Evolutionary conservation across 495 filamentous ascomycete genomes (phyloP), one percentile per base, ranked within the genome.

Genomic region (Viridothelium virens): DNA sequence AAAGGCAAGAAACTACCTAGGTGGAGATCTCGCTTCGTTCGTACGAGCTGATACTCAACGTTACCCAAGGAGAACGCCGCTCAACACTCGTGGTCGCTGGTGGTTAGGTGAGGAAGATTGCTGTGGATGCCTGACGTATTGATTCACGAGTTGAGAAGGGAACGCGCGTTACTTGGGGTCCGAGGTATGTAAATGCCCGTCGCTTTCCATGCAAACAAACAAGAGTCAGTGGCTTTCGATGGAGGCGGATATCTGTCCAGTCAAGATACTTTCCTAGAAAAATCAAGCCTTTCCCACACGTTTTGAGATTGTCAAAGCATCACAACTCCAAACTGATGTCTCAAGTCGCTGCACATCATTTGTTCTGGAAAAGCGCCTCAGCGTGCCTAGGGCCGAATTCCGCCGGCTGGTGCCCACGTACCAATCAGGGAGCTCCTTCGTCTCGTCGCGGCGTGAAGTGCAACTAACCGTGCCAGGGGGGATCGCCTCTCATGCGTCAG

Each of bases 151-250:
- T 34, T 33, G 53, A 59, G 53, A 31, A 18, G 53, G 53, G 25
- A 59, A 59, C 53, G 53, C 53, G 53, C 53, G 53, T 59, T 59
- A 18, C 53, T 59, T 59, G 53, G 31, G 25, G 5, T 31, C 53
- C 53, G 53, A 59, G 53, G 53, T 59, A 59, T 59, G 53, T 59
- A 59, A 59, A 59, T 59, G 53, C 53, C 53, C 53, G 53, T 59
- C 53, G 5, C 53, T 59, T 53, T 46, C 25, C n/a, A 11, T 53
- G 14, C 53, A 59, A 59, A 59, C 53, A 36, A 59, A 59, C 53
- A 59, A 59, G 53, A 59, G 53, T 59, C 53, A 59, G 53, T 59
- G 53, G 18, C 18, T 33, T 31, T 18, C 33, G 53, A 59, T 31
- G 18, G 7, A 36, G 33, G 6, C 36, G 7, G 53, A 7, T 59